Base-by-base conservation (phyloP, 495 filamentous ascomycete species). In the Daldinia loculata region DNA sequence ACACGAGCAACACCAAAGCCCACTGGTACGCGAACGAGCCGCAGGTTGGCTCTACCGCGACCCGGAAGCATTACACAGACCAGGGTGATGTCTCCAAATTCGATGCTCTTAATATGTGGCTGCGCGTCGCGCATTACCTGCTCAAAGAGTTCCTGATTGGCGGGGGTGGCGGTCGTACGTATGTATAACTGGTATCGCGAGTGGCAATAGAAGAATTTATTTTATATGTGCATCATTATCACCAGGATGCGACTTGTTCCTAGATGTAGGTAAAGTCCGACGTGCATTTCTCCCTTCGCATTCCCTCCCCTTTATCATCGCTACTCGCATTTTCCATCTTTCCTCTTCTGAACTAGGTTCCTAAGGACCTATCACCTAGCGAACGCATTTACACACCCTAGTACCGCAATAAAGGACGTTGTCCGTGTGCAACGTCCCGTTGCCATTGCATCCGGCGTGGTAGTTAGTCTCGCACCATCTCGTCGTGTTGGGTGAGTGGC, bases 341-440 rank as follows among this genome's bases (percentile, higher is more conserved):
- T 22, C 17, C 41, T 19, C 41, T 19, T 7, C 17, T 8, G 2
- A 17, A 39, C 15, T 2, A 2, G 4, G 38, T 9, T 39, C 38
- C 14, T 15, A 17, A 4, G 9, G 7, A 24, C 5, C 2, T 29
- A 52, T 7, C 50, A n/a, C 5, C 26, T 30, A 30, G 14, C 1
- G 26, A 30, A 48, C 17, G 50, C 61, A 64, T 56, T 56, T 64
- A 6, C 61, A 64, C 17, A 22, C 39, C 14, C 0, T 4, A 5
- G 12, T 57, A 8, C 61, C 51, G 9, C 61, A 64, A 12, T 64
- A 56, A 0, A 43, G 1, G 22, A 43, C 26, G 9, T 64, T 51
- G 1, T 41, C 61, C 0, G 61, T 64, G 11, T 32, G 24, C 6
- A 64, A 7, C n/a, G 26, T 32, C 4, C 61, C 61, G 6, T 56